Percentiles rank a stretch among this genome's conserved stretches.
Conservation (phyloP, 495 filamentous ascomycete species). For the Daldinia childiae region DNA sequence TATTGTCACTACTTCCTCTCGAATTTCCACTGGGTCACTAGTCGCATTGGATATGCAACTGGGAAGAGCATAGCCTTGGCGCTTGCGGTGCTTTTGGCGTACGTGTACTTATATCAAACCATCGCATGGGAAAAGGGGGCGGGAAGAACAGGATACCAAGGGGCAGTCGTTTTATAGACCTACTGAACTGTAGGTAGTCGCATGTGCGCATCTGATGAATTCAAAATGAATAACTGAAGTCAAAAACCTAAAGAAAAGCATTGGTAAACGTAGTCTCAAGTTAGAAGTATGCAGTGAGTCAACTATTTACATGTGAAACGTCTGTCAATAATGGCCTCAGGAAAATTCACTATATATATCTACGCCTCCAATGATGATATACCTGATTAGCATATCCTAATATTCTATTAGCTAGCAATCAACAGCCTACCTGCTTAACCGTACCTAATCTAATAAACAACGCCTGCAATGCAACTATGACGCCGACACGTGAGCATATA, state of each 20-base stretch:
- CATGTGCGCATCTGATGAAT: conserved; percentile 9
- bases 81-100: conserved; percentile 38
- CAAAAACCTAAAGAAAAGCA: not conserved
- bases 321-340: not conserved
- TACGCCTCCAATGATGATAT: conserved; percentile 9
- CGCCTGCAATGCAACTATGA: conserved; percentile 41
- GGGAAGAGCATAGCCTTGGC: conserved; percentile 39
- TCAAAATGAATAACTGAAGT: conserved; percentile 3
- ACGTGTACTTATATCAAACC: conserved; percentile 38
- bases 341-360: not conserved
- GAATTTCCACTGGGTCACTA: conserved; percentile 9
- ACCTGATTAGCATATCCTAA: conserved; percentile 10
- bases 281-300: not conserved
- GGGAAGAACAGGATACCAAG: conserved; percentile 38
- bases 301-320: not conserved
- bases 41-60: conserved; percentile 24
- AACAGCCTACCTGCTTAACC: conserved; percentile 4
- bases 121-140: conserved; percentile 30
- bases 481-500: conserved; percentile 20
- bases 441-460: conserved; percentile 31
- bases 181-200: conserved; percentile 11
- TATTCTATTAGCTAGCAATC: not conserved
- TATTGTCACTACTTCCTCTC: conserved; percentile 27
- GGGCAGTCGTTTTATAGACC: conserved; percentile 26
- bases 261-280: not conserved